Evolutionary conservation across 139 green algal genomes (phyloP).

Genomic region (Micromonas commoda): DNA sequence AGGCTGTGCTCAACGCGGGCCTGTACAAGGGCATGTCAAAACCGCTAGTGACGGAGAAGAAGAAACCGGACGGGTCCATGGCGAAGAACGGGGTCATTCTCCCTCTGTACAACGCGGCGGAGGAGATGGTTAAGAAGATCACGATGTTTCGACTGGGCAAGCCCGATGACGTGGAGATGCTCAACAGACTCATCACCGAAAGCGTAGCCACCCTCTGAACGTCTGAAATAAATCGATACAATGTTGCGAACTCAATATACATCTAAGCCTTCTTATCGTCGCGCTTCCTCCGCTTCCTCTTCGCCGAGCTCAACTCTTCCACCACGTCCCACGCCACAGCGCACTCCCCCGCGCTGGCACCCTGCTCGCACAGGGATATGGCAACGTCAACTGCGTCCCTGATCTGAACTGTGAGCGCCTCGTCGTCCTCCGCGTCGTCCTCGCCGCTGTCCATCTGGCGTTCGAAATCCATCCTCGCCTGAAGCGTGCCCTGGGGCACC

Average conservation of each 20-base stretch:
- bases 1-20: slow-evolving; percentile 12
- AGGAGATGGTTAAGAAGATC: slow-evolving; percentile 1
- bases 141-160: neutral
- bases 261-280: neutral
- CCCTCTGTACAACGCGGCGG: slow-evolving; percentile 9
- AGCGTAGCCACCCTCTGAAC: no score
- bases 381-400: neutral
- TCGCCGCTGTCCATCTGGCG: neutral
- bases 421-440: neutral
- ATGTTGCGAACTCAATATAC: no score
- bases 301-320: neutral
- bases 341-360: neutral
- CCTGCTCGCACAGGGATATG: neutral
- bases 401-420: neutral
- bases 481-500: neutral
- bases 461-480: neutral
- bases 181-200: slow-evolving; percentile 2
- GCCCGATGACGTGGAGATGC: neutral
- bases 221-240: no score
- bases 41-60: slow-evolving; percentile 1
- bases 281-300: neutral
- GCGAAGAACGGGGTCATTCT: slow-evolving; percentile 13
- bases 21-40: slow-evolving; percentile 12
- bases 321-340: slow-evolving; percentile 13
- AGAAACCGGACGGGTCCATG: neutral